Evolutionary conservation across 768 basidiomycete species (phyloP).

Genomic region (Termitomyces sp.): DNA sequence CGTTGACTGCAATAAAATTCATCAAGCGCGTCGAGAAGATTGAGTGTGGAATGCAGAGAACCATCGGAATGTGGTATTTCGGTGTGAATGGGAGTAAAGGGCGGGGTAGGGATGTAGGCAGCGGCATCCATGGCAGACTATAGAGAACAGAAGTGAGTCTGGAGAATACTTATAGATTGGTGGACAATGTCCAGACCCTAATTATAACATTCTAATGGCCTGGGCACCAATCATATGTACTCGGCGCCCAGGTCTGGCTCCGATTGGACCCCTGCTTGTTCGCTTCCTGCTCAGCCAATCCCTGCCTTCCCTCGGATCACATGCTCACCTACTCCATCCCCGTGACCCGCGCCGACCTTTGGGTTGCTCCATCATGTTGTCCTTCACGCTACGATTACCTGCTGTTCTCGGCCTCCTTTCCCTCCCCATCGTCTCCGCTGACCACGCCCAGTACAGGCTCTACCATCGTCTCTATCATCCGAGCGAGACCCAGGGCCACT

Average conservation of each 20-base stretch:
- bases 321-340: not conserved
- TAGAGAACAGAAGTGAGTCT: conserved; percentile 3
- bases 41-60: conserved; percentile 44
- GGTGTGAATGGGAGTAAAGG: conserved; percentile 29
- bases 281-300: conserved; percentile 9
- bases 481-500: conserved; percentile 30
- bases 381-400: not conserved
- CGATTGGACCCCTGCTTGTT: not conserved
- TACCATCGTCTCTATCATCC: conserved; percentile 57
- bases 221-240: conserved; percentile 5
- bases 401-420: conserved; percentile 9
- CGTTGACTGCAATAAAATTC: conserved; percentile 69
- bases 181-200: conserved; percentile 17
- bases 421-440: conserved; percentile 8
- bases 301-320: conserved; percentile 4
- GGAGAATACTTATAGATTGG: conserved; percentile 13
- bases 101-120: conserved; percentile 22
- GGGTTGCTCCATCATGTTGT: too few relatives aligned
- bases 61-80: conserved; percentile 21
- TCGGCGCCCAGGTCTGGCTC: conserved; percentile 9
- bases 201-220: conserved; percentile 12
- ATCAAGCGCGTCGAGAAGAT: conserved; percentile 61
- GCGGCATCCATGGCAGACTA: not conserved
- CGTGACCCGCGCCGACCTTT: conserved; percentile 4
- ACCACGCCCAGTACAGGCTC: conserved; percentile 23